phyloP scores from a whole-genome alignment of 805 yeast species.

The Diddensiella santjacobensis region DNA sequence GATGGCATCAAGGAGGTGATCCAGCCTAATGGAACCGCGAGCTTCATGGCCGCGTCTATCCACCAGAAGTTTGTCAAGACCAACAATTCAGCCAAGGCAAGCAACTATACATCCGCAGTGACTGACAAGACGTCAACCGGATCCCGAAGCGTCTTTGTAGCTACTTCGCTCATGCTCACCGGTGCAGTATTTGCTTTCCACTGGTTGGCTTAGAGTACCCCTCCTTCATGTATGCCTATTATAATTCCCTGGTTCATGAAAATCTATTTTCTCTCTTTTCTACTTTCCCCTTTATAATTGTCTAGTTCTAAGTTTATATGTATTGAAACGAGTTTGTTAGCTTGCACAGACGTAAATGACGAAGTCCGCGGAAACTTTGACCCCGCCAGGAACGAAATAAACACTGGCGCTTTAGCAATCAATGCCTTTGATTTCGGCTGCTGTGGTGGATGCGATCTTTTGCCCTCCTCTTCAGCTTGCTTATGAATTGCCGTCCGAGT shows the following conservation, averaged over 20 bases:
- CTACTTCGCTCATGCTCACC: not conserved
- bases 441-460: slow-evolving; percentile 2
- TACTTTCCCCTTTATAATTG: too few species aligned
- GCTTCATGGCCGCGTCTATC: not conserved
- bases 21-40: not conserved
- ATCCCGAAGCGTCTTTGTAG: not conserved
- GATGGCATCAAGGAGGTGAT: not conserved
- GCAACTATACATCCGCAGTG: not conserved
- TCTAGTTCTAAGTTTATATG: too few species aligned
- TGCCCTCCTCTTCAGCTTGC: not conserved
- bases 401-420: not conserved
- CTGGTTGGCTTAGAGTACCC: not conserved
- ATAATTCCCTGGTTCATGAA: not conserved
- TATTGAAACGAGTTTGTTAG: too few species aligned
- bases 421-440: not conserved
- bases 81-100: not conserved
- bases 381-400: too few species aligned
- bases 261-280: too few species aligned
- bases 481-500: not conserved
- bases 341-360: too few species aligned
- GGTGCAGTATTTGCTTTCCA: slow-evolving; percentile 1
- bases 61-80: slow-evolving; percentile 3
- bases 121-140: not conserved
- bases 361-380: too few species aligned
- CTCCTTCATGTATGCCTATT: not conserved